Evolutionary conservation across 139 green algal species (phyloP), one percentile per base, ranked within the genome.

Genomic region (Desmodesmus armatus): DNA sequence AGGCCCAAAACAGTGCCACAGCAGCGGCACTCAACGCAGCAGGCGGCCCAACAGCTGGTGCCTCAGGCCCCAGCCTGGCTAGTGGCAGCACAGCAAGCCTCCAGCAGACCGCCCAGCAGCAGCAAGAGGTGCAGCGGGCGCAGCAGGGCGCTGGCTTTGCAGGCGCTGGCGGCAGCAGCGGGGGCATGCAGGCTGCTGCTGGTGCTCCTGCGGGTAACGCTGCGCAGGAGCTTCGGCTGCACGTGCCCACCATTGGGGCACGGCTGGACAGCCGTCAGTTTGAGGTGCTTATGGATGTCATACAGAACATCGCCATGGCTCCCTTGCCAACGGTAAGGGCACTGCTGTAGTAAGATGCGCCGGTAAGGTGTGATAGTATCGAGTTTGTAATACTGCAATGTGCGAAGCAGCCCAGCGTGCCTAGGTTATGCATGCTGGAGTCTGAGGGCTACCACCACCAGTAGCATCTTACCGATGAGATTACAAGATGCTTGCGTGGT

Each of bases 251-350:
- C 13, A 77, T 88, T 37, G 83, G 77, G 5, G 70, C 78, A 29
- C 44, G 73, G 29, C 89, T 96, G 86, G 93, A 96, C 83, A 83
- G 78, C 65, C 66, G 83, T 13, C 92, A 96, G 87, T 96, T 95
- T 71, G 86, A 95, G 33, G 83, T 96, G 37, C 75, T 96, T 39
- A 65, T 90, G 29, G 93, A 94, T 33, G 91, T 95, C 2, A 91
- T 92, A 47, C 83, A 85, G 33, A 88, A 88, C 55, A 89, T 84
- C 19, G 9, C 83, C 81, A 88, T 82, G 49, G 77, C 82, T 7
- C 88, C 85, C 9, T 25, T 89, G 71, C 88, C 88, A 0, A 70
- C 78, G 69, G 88, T 88, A 27, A n/a, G 80, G 67, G 19, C 43
- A n/a, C n/a, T n/a, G n/a, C n/a, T n/a, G n/a, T n/a, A n/a, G n/a